Evolutionary conservation across 2,329 filamentous ascomycete genomes (phyloP).

Genomic region (Fusarium sp.): DNA sequence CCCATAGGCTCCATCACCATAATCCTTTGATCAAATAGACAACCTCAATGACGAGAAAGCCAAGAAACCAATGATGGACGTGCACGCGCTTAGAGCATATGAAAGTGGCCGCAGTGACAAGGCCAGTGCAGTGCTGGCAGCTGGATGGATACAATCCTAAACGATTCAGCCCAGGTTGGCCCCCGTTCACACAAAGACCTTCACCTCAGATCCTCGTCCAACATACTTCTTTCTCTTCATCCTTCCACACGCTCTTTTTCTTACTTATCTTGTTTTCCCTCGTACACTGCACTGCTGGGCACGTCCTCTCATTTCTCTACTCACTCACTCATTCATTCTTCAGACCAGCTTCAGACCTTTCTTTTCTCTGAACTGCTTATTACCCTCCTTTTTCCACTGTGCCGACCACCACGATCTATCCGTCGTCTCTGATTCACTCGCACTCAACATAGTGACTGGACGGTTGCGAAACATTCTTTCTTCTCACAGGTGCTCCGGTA

Average conservation of each 20-base stretch:
- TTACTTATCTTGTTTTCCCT: conserved; percentile 6
- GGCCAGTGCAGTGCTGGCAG: not conserved
- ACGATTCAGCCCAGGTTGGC: conserved; percentile 16
- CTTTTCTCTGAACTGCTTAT: conserved; percentile 40
- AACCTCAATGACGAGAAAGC: not conserved
- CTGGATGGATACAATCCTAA: not conserved
- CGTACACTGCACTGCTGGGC: conserved; percentile 45
- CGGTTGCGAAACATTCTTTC: conserved; percentile 41
- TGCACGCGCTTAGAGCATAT: conserved; percentile 7
- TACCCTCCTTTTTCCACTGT: conserved; percentile 42
- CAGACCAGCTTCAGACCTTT: conserved; percentile 31
- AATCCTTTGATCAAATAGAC: conserved; percentile 23
- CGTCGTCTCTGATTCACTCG: conserved; percentile 31
- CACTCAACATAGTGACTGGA: conserved; percentile 10
- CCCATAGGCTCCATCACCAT: conserved; percentile 16
- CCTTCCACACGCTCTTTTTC: conserved; percentile 34
- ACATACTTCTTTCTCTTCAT: conserved; percentile 35
- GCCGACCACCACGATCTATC: conserved; percentile 33
- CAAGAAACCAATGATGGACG: conserved; percentile 11
- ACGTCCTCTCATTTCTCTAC: conserved; percentile 46
- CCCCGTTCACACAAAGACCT: conserved; percentile 34
- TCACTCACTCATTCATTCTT: conserved; percentile 16
- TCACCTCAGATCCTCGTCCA: conserved; percentile 34
- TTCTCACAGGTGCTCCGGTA: conserved; percentile 48
- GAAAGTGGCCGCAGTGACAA: not conserved